Evolutionary conservation across 768 basidiomycete genomes (phyloP).

Genomic region (Tubosaeta brunneosetosa): DNA sequence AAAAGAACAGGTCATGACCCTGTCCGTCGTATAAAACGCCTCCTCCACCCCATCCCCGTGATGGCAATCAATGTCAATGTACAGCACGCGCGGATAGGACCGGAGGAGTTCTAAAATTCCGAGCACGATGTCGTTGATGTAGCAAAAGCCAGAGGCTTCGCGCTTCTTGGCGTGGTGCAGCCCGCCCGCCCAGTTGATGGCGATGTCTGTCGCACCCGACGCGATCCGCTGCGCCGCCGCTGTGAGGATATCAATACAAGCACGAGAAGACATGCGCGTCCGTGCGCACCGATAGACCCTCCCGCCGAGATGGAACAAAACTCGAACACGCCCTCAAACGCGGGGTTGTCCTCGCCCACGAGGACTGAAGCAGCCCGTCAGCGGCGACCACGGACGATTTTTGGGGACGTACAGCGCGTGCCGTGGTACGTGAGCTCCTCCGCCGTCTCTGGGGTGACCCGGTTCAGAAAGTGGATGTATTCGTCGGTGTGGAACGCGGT

Average conservation of each 20-base stretch:
- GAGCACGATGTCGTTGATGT: constrained; percentile 97
- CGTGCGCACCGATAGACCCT: constrained; percentile 75
- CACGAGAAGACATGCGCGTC: not conserved
- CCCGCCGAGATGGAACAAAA: constrained; percentile 97
- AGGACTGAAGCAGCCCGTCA: constrained; percentile 32
- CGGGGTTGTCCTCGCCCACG: constrained; percentile 91
- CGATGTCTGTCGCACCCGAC: constrained; percentile 73
- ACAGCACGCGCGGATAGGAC: constrained; percentile 80
- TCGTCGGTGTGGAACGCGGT: constrained; percentile 98
- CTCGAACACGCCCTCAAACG: constrained; percentile 95
- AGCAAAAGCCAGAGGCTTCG: constrained; percentile 98
- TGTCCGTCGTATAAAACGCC: constrained; percentile 95
- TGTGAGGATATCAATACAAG: not conserved
- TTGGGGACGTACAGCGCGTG: constrained; percentile 61
- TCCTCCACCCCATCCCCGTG: constrained; percentile 99
- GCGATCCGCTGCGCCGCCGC: constrained; percentile 79
- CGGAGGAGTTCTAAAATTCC: constrained; percentile 91
- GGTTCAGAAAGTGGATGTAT: constrained; percentile 87
- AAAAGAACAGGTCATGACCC: constrained; percentile 96
- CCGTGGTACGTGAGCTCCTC: constrained; percentile 83
- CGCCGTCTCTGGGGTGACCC: constrained; percentile 87
- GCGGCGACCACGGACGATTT: not conserved
- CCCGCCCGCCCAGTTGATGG: constrained; percentile 97
- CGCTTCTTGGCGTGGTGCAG: constrained; percentile 99
- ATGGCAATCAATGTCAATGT: constrained; percentile 98